A percentile compares a stretch with the other conserved stretches of the same genome.
Evolutionary conservation across 2,329 filamentous ascomycete species (phyloP).

Genomic region (Aureobasidium melanogenum): DNA sequence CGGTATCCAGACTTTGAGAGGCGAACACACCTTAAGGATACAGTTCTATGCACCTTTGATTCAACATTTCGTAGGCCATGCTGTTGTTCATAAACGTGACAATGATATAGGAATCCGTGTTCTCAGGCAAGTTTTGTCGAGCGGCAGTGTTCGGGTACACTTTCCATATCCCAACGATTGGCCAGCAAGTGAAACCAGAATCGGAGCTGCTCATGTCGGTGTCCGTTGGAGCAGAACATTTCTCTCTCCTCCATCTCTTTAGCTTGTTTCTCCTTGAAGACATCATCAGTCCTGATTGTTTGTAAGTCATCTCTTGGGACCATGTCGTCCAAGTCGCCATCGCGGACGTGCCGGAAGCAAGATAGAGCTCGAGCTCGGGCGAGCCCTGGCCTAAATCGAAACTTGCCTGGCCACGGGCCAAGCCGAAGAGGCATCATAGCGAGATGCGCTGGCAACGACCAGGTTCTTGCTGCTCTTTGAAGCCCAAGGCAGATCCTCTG

Average conservation of each 20-base stretch:
- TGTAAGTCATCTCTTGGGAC: neutral
- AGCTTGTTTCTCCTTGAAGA: slow-evolving; percentile 8
- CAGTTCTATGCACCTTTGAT: neutral
- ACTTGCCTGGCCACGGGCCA: slow-evolving; percentile 5
- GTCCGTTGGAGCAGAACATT: neutral
- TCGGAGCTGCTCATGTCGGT: slow-evolving; percentile 2
- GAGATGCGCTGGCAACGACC: slow-evolving; percentile 7
- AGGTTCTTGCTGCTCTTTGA: neutral
- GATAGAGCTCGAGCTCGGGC: neutral
- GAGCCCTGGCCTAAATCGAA: neutral
- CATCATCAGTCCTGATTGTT: neutral
- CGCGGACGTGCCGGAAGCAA: neutral
- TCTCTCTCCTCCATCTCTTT: neutral
- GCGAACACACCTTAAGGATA: no score
- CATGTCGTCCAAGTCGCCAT: neutral
- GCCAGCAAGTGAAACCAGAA: slow-evolving; percentile 5
- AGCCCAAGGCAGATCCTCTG: slow-evolving; percentile 1
- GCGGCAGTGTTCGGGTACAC: neutral
- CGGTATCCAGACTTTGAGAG: neutral
- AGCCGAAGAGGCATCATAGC: slow-evolving; percentile 1
- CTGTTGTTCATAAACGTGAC: neutral
- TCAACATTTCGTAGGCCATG: neutral
- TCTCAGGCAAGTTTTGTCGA: neutral
- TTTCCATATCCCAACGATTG: neutral
- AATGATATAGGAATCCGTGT: neutral